These are phyloP conservation scores for Aspergillus persii DNA, from an alignment of 2,329 filamentous ascomycete species.

Conservation along the genomic window DNA sequence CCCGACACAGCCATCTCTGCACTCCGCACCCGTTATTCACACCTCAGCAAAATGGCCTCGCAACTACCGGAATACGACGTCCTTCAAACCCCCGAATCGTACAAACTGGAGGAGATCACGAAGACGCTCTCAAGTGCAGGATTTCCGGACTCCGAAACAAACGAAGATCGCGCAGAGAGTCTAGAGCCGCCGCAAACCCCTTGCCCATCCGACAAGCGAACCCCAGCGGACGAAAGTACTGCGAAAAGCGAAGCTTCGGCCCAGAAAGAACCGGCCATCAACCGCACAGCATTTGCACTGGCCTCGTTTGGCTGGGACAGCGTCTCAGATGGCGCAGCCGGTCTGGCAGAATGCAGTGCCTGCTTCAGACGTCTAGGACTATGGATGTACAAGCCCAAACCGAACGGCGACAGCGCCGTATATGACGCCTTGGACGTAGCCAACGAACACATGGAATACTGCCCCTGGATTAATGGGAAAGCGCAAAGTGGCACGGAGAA, in stretches of 20 bases:
- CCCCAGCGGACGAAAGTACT: background rate
- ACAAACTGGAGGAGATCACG: constrained; percentile 32
- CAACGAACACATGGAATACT: constrained; percentile 77
- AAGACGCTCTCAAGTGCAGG: constrained; percentile 28
- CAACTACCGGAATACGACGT: constrained; percentile 34
- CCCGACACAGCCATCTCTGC: constrained; percentile 57
- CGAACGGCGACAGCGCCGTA: constrained; percentile 46
- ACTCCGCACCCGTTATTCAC: constrained; percentile 64
- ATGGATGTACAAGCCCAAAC: constrained; percentile 87
- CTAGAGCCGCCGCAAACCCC: constrained; percentile 8
- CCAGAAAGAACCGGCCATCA: constrained; percentile 37
- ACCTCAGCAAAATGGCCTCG: constrained; percentile 38
- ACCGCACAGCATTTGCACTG: constrained; percentile 64
- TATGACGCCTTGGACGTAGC: constrained; percentile 62
- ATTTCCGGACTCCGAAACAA: constrained; percentile 15
- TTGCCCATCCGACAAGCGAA: background rate
- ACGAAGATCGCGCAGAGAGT: constrained; percentile 14
- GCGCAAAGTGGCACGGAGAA: constrained; percentile 55
- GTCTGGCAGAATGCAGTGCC: constrained; percentile 75
- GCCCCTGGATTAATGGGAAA: constrained; percentile 69
- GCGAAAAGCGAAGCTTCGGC: constrained; percentile 4
- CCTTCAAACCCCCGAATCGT: constrained; percentile 31
- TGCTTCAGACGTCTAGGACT: constrained; percentile 86
- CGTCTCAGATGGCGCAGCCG: constrained; percentile 40
- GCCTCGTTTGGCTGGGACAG: constrained; percentile 76